Evolutionary conservation across 2,329 filamentous ascomycete species (phyloP), one percentile per base, ranked within the genome.

Genomic region (Zymoseptoria tritici): DNA sequence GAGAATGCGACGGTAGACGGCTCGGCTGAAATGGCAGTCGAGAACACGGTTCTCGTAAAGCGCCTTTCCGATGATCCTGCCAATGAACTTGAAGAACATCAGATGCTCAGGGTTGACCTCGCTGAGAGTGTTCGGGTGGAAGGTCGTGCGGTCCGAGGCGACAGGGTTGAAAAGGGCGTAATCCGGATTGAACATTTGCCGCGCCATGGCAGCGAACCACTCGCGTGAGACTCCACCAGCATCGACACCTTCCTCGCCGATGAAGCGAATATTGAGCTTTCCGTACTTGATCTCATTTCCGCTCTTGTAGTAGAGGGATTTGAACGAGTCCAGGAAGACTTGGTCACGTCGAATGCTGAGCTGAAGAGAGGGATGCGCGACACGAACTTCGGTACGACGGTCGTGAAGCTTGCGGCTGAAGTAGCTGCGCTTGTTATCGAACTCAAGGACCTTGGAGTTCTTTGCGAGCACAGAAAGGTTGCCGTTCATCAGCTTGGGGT

Each of bases 351-450:
- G 90, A 60, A 99, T 90, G 60, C 87, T 88, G 53, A 99, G 84
- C 74, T 96, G 91, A 56, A 99, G 80, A 51, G 91, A 88, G 53
- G 85, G 85, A 67, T 90, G 85, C 7, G 87, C 81, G 56, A 89
- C 85, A 51, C 91, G 86, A 61, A 82, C 83, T 69, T 90, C 86
- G 57, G 84, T 83, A 57, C 83, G 83, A 55, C 89, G 85, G 52
- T 84, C 84, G 74, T 99, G 94, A 9, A 99, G 87, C 70, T 91
- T 92, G 62, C 94, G 89, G 73, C 86, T 97, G 81, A 99, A 99
- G 81, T 95, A 99, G 77, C 96, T 97, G 70, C 94, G 91, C 80
- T 99, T 99, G 79, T 99, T 99, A 78, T 99, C 94, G 70, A 99
- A 99, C 72, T 99, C 94, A 11, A 99, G 81, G 3, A 99, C 95